phyloP scores from a whole-genome alignment of 768 basidiomycete genomes.

The Punctularia strigosozonata region DNA sequence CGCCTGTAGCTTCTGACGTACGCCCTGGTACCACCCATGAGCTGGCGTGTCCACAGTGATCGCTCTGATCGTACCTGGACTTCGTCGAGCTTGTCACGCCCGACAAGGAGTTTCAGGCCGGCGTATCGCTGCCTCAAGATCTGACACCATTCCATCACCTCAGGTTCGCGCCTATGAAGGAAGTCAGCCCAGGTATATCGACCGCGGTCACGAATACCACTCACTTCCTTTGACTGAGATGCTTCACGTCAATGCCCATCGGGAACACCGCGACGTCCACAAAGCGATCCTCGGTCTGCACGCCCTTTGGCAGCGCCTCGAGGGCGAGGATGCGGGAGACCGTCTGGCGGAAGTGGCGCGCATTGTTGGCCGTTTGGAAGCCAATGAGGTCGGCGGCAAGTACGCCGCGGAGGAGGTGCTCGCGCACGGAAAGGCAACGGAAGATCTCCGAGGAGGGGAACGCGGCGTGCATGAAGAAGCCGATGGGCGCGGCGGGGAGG shows the following conservation, averaged over 20 bases:
- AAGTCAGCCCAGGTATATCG: conserved; percentile 5
- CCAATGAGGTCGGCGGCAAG: conserved; percentile 91
- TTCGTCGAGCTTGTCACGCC: conserved; percentile 81
- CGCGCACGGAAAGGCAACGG: conserved; percentile 73
- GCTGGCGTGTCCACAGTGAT: neutral
- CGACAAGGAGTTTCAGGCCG: conserved; percentile 81
- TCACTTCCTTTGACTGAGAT: conserved; percentile 55
- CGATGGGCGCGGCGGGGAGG: conserved; percentile 59
- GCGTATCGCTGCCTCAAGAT: conserved; percentile 71
- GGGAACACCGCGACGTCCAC: conserved; percentile 85
- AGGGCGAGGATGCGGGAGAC: conserved; percentile 68
- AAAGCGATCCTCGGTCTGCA: conserved; percentile 59
- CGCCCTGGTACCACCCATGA: conserved; percentile 35
- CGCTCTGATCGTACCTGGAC: conserved; percentile 37
- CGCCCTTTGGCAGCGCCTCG: conserved; percentile 77
- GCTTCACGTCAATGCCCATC: conserved; percentile 76
- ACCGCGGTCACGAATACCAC: conserved; percentile 10
- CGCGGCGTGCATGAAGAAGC: conserved; percentile 94
- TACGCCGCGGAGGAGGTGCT: conserved; percentile 71
- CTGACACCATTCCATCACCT: conserved; percentile 76
- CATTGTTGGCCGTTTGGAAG: conserved; percentile 81
- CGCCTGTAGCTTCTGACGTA: conserved; percentile 72
- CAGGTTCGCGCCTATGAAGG: conserved; percentile 45
- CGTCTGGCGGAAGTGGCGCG: conserved; percentile 79
- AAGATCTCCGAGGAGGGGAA: conserved; percentile 96